Evolutionary conservation across 768 basidiomycete genomes (phyloP).

Genomic region (Pleurotus sapidus): DNA sequence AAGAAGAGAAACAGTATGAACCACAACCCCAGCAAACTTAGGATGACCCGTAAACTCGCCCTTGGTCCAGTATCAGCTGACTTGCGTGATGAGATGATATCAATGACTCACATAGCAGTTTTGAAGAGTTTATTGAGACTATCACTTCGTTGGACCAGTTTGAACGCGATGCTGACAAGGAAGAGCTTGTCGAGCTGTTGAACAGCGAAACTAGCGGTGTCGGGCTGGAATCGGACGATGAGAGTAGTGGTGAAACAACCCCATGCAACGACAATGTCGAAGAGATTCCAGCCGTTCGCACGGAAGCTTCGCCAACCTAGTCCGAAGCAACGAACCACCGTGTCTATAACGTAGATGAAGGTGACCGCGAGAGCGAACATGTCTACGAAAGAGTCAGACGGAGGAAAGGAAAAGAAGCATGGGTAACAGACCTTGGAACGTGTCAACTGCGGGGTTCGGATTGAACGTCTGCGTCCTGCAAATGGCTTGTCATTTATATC

Average conservation of each 20-base stretch:
- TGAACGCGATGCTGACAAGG: constrained; percentile 90
- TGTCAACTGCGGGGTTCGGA: constrained; percentile 43
- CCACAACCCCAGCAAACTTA: constrained; percentile 87
- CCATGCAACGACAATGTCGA: constrained; percentile 76
- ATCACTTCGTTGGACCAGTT: constrained; percentile 86
- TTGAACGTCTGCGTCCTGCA: constrained; percentile 79
- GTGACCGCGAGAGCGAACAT: constrained; percentile 75
- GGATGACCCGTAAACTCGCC: constrained; percentile 81
- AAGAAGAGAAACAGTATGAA: constrained; percentile 89
- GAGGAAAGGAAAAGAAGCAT: constrained; percentile 3
- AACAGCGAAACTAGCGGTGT: constrained; percentile 32
- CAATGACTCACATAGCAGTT: constrained; percentile 78
- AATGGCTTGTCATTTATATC: not conserved
- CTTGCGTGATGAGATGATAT: constrained; percentile 19
- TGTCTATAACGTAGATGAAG: constrained; percentile 73
- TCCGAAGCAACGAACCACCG: constrained; percentile 74
- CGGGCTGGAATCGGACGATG: constrained; percentile 54
- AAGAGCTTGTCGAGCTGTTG: constrained; percentile 87
- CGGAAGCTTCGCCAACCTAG: constrained; percentile 82
- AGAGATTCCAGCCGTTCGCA: constrained; percentile 94
- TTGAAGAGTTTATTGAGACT: constrained; percentile 95
- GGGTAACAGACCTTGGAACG: constrained; percentile 49
- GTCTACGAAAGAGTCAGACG: constrained; percentile 39
- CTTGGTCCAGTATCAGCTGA: constrained; percentile 33
- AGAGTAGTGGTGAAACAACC: constrained; percentile 86